Evolutionary conservation across 805 yeast genomes (phyloP).

Genomic region (Debaryomyces hansenii): DNA sequence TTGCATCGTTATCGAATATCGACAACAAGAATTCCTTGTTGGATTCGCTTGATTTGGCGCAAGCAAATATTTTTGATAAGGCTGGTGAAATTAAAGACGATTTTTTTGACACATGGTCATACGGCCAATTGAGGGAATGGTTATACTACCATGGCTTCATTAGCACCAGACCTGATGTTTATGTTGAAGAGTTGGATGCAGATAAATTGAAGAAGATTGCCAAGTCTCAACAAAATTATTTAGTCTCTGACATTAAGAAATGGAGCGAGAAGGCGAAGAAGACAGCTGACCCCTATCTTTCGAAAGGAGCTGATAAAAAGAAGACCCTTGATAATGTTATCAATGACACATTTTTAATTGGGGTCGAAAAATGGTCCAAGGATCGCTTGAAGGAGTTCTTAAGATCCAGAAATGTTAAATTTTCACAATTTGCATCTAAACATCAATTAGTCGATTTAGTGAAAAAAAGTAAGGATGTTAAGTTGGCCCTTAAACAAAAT

Average conservation of each 20-base stretch:
- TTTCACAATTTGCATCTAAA: conserved; percentile 41
- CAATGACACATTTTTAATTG: conserved; percentile 47
- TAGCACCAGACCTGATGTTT: conserved; percentile 29
- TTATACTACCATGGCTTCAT: conserved; percentile 39
- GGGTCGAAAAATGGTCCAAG: conserved; percentile 48
- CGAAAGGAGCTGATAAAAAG: conserved; percentile 27
- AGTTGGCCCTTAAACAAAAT: conserved; percentile 25
- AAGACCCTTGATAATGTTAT: conserved; percentile 26
- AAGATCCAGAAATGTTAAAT: conserved; percentile 38
- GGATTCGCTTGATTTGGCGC: conserved; percentile 38
- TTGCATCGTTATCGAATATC: conserved; percentile 33
- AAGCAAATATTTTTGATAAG: conserved; percentile 35
- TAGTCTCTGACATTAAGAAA: conserved; percentile 39
- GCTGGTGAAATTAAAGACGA: conserved; percentile 41
- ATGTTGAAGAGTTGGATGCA: conserved; percentile 30
- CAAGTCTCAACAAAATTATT: conserved; percentile 26
- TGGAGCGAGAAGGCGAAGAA: conserved; percentile 30
- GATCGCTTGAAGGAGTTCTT: conserved; percentile 43
- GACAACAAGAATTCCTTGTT: conserved; percentile 39
- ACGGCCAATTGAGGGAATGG: conserved; percentile 57
- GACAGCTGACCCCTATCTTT: conserved; percentile 32
- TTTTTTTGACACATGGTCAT: conserved; percentile 52
- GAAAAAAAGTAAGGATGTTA: conserved; percentile 34
- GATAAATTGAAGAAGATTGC: conserved; percentile 38
- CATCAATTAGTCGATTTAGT: conserved; percentile 40